Evolutionary conservation across 2,329 filamentous ascomycete genomes (phyloP).

Genomic region (Aspergillus sp.): DNA sequence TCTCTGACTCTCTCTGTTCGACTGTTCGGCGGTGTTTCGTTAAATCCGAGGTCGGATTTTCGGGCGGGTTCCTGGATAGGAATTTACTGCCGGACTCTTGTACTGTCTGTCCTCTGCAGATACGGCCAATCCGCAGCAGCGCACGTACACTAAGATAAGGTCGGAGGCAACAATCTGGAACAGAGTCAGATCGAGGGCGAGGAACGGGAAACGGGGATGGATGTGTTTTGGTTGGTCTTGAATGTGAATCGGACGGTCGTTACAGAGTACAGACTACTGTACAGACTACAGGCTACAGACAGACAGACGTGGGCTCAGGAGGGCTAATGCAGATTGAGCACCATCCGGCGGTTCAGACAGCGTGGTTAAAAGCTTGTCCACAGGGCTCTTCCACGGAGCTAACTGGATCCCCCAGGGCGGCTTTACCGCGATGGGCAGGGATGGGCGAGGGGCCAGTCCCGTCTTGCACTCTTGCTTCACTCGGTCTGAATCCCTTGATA

Average conservation of each 20-base stretch:
- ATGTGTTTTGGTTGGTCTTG: not conserved
- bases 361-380: slow-evolving; percentile 26
- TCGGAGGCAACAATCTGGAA: no score
- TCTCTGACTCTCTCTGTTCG: no score
- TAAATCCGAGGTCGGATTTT: not conserved
- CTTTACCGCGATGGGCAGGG: slow-evolving; percentile 15
- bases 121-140: no score
- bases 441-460: slow-evolving; percentile 6
- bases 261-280: not conserved
- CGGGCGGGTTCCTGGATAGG: not conserved
- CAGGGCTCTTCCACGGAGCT: slow-evolving; percentile 20
- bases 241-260: not conserved
- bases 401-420: slow-evolving; percentile 4
- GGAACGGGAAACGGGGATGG: no score
- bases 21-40: not conserved
- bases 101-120: no score
- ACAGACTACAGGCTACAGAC: not conserved
- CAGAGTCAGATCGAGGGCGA: no score
- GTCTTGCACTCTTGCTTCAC: not conserved
- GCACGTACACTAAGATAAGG: no score
- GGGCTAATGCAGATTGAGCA: slow-evolving; percentile 18
- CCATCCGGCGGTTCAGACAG: slow-evolving; percentile 10
- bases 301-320: not conserved
- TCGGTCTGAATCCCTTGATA: slow-evolving; percentile 5
- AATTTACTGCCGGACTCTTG: not conserved